Evolutionary conservation across 192 early-diverging fungal species (phyloP), one percentile per base, ranked within the genome.

Genomic region (Podila epicladia): DNA sequence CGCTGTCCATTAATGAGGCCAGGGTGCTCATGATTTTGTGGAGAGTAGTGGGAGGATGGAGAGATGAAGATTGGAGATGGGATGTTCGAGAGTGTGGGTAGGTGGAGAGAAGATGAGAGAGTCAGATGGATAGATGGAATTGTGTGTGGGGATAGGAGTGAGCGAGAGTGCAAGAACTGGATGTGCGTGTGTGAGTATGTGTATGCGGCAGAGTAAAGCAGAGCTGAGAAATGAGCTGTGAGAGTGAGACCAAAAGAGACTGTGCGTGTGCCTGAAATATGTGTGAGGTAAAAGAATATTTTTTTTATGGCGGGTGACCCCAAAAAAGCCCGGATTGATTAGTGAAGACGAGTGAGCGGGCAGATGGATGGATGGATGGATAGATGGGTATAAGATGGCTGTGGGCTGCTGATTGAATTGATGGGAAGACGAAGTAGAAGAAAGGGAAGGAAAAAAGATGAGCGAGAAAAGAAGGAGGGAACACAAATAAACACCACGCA

Each of bases 1-100:
- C 88, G 31, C 84, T 84, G 22, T 71, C 74, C 50, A 79, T 79
- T 50, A 79, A 26, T 17, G 69, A 58, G 19, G 64, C 64, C 28
- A 72, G 59, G 33, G 70, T 72, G 58, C 55, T 61, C 70, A 72
- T 77, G 41, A 50, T 64, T 9, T 59, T 59, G 58, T 59, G 58
- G 31, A 2, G 17, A 5, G 17, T 53, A 5, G 51, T 20, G 9
- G 53, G 17, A 20, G 22, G 20, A 26, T 55, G 24, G 53, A 24
- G 53, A 55, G 53, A 24, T 55, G 53, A 55, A 11, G n/a, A 55
- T n/a, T 55, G 26, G n/a, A 55, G 50, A 22, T 53, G 50, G 17
- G 50, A 20, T n/a, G 17, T 53, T 53, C 4, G 50, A n/a, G 6
- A 5, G 20, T 20, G 50, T 61, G 59, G 28, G 59, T 19, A 31